Percentiles rank a stretch among this genome's conserved stretches.
These are phyloP conservation scores for Extremus antarcticus DNA, from an alignment of 495 filamentous ascomycete genomes.

Conservation along the genomic window DNA sequence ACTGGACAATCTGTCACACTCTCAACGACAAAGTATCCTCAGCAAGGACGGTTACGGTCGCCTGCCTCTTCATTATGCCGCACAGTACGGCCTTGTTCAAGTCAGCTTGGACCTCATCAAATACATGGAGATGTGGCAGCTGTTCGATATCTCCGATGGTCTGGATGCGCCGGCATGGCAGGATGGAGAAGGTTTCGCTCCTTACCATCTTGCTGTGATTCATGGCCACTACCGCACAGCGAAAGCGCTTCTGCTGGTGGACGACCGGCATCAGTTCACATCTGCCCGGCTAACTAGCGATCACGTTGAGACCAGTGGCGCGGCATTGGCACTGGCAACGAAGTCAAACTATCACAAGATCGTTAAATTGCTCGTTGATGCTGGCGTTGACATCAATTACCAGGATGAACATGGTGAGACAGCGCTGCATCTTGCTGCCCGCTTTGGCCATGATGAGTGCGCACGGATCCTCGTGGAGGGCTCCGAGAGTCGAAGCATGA, in stretches of 20 bases:
- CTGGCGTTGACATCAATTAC: conserved; percentile 88
- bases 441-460: conserved; percentile 75
- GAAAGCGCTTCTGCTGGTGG: conserved; percentile 63
- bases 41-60: conserved; percentile 70
- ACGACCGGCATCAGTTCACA: conserved; percentile 54
- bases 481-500: conserved; percentile 52
- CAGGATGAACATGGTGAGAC: conserved; percentile 90
- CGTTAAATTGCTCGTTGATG: conserved; percentile 75
- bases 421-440: conserved; percentile 81
- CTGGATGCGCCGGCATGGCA: conserved; percentile 83
- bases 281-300: conserved; percentile 51
- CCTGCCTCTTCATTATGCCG: conserved; percentile 86
- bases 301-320: conserved; percentile 70
- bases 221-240: conserved; percentile 84
- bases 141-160: conserved; percentile 71
- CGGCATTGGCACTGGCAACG: conserved; percentile 76
- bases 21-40: conserved; percentile 58
- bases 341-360: conserved; percentile 75
- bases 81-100: conserved; percentile 82
- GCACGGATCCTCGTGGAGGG: conserved; percentile 63
- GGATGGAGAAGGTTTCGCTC: conserved; percentile 83
- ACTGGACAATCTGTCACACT: conserved; percentile 54
- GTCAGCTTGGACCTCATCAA: conserved; percentile 81
- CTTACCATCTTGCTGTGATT: conserved; percentile 83
- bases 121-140: conserved; percentile 76